Base-by-base conservation (phyloP, 1,284 basidiomycete genomes). In the Austroboletus niveus region DNA sequence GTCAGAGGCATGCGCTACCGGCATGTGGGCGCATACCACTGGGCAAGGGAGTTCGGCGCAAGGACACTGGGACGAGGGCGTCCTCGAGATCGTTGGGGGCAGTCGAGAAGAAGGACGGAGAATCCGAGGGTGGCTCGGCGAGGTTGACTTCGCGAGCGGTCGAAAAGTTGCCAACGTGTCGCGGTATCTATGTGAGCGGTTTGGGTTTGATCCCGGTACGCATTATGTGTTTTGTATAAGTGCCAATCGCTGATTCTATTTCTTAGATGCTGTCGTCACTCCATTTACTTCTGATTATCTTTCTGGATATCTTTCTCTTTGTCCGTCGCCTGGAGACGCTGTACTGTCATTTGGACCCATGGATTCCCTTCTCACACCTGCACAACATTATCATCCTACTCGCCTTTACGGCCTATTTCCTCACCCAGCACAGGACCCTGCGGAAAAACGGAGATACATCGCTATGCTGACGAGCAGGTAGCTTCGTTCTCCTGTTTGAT, bases 281-380 rank as follows among this genome's bases (percentile, higher is more conserved):
- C 80, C 87, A 12, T 92, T 92, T 71, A 88, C 84, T 8, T 80
- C 85, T 30, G 85, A 90, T 66, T 82, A 79, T 62, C 74, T 91
- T 30, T 82, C 88, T 5, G 76, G 79, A 4, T 92, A 90, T 69
- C 79, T 92, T 43, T 89, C 87, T 3, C 69, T 89, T 40, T 82
- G 80, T 51, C 87, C 88, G 5, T 80, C 84, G 12, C 74, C 80
- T 29, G 80, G 81, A 53, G 88, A 88, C 58, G 84, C 82, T 12
- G 81, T 89, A 46, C 70, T 89, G 42, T 81, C 83, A 32, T 88
- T 90, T 64, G 89, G 89, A 46, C 84, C 88, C 8, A 89, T 88
- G 79, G 89, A 92, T 67, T 73, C 77, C 47, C 69, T 91, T 60
- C 76, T 91, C 59, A 79, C 85, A 6, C 82, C 88, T 10, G 85